Evolutionary conservation across 1,139 yeast species (phyloP).

Genomic region (Lodderomyces orthopsilosis): DNA sequence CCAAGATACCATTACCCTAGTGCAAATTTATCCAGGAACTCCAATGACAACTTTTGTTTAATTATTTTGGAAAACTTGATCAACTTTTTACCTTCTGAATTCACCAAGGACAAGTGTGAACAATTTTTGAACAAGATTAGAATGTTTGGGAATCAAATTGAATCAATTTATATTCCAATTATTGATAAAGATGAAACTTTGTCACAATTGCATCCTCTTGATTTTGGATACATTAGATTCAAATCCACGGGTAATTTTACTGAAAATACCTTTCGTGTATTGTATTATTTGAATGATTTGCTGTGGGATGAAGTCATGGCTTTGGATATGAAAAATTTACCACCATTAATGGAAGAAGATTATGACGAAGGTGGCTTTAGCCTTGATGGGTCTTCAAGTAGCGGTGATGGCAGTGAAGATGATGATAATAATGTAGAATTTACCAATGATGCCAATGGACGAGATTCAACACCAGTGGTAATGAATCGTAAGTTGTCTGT

Average conservation of each 20-base stretch:
- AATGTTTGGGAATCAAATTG: slow-evolving; percentile 36
- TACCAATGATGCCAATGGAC: not conserved
- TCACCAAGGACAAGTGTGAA: slow-evolving; percentile 14
- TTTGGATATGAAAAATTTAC: slow-evolving; percentile 15
- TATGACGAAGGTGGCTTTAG: slow-evolving; percentile 8
- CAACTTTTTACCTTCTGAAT: slow-evolving; percentile 24
- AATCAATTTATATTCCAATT: slow-evolving; percentile 46
- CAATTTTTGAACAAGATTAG: slow-evolving; percentile 31
- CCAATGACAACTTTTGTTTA: slow-evolving; percentile 22
- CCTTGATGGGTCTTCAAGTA: not conserved
- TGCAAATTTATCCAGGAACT: not conserved
- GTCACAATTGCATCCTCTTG: slow-evolving; percentile 14
- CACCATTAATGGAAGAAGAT: slow-evolving; percentile 11
- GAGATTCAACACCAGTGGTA: slow-evolving; percentile 5
- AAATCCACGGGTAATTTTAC: slow-evolving; percentile 19
- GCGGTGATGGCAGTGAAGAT: not conserved
- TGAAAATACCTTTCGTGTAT: slow-evolving; percentile 26
- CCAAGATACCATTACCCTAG: not conserved
- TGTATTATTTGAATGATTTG: slow-evolving; percentile 31
- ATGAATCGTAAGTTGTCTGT: slow-evolving; percentile 19
- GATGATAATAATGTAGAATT: not conserved
- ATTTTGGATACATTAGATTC: slow-evolving; percentile 34
- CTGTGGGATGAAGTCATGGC: slow-evolving; percentile 25
- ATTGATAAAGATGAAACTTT: slow-evolving; percentile 14
- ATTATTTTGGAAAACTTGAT: slow-evolving; percentile 46